phyloP scores from a whole-genome alignment of 73 alveolate genomes.

The Effrenium voratum region DNA sequence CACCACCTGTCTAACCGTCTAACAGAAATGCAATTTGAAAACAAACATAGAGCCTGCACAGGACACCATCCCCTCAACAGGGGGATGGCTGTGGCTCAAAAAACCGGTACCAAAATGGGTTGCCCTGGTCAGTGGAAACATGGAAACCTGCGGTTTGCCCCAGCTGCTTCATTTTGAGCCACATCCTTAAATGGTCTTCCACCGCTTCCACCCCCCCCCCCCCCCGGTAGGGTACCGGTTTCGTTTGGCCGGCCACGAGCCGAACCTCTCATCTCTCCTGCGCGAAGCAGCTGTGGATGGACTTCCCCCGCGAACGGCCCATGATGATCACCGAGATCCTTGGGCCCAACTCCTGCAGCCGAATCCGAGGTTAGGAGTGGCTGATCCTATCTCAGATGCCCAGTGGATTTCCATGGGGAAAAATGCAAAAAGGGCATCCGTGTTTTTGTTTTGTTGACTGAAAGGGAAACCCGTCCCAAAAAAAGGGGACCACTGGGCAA shows the following conservation, averaged over 20 bases:
- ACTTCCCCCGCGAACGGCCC: conserved; percentile 59
- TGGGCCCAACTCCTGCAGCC: conserved; percentile 29
- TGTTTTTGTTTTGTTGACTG: background rate
- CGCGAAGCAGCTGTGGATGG: conserved; percentile 36
- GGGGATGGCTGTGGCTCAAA: background rate
- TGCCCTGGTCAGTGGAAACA: background rate
- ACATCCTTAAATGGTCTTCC: background rate
- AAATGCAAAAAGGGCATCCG: background rate
- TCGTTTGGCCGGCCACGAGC: no score
- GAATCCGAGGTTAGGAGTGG: no score
- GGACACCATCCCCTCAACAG: background rate
- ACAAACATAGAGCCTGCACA: background rate
- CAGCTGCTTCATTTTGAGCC: no score
- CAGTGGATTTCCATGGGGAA: background rate
- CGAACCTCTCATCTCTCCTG: background rate
- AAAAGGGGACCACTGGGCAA: background rate
- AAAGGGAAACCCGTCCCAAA: background rate
- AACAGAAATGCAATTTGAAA: background rate
- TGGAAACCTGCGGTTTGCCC: background rate
- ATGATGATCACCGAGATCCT: conserved; percentile 73
- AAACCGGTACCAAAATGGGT: background rate
- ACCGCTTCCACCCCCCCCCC: background rate
- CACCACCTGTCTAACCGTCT: no score
- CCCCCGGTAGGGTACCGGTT: no score
- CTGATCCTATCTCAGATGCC: background rate